These are phyloP conservation scores for Fomitiporia mediterranea DNA, from an alignment of 1,284 basidiomycete genomes.

Conservation along the genomic window DNA sequence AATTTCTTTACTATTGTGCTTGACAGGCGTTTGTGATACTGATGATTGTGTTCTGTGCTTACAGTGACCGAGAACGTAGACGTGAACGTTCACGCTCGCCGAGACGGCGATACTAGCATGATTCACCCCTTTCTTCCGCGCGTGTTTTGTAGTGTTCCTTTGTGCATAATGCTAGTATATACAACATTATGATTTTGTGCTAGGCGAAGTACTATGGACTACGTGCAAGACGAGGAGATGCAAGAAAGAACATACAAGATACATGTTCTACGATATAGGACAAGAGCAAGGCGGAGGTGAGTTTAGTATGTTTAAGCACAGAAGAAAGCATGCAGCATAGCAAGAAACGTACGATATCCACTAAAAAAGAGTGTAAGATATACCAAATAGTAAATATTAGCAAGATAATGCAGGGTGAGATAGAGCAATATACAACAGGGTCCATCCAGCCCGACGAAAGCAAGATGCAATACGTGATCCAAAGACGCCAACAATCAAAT, in stretches of 20 bases:
- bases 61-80: slow-evolving; percentile 62
- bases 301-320: not conserved
- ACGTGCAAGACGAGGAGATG: not conserved
- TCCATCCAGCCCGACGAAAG: not conserved
- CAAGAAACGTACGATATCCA: not conserved
- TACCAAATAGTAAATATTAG: not conserved
- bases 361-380: not conserved
- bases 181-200: not conserved
- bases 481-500: no score
- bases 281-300: not conserved
- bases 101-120: slow-evolving; percentile 56
- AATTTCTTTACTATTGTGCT: not conserved
- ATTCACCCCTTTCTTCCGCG: not conserved
- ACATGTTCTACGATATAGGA: no score
- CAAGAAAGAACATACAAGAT: not conserved
- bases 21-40: not conserved
- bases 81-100: slow-evolving; percentile 79
- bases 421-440: not conserved
- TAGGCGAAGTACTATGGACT: not conserved
- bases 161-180: not conserved
- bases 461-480: not conserved
- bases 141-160: not conserved
- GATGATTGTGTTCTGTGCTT: slow-evolving; percentile 17
- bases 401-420: not conserved
- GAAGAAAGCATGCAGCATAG: not conserved